Evolutionary conservation across 805 yeast genomes (phyloP), one percentile per base, ranked within the genome.

Genomic region (Saitoella complicata): DNA sequence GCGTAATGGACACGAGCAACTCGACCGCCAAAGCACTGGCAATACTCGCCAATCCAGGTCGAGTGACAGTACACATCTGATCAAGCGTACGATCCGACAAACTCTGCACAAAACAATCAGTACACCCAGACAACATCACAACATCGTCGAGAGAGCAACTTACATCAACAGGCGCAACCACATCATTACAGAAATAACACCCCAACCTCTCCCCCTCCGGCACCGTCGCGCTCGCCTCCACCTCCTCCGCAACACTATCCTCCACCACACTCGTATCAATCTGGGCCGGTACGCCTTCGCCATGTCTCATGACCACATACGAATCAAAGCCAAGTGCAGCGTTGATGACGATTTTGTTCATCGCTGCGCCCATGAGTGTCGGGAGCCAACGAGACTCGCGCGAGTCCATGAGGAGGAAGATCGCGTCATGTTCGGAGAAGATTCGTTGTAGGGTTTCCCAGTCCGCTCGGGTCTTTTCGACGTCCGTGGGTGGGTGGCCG

Each of bases 361-460:
- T 63, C 1, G 78, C 77, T 44, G 74, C 68, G 0, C 85, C 83
- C 37, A 91, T 61, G 1, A 88, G 75, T 0, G 97, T 80, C 1
- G 99, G 99, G n/a, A 91, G 67, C 99, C 99, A 91, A 51, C 99
- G 70, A 1, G 95, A 75, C 58, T 91, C 99, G 44, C 99, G 70
- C 5, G 96, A 85, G 58, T 91, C 99, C 81, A 87, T 83, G 40
- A 87, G 65, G 32, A 93, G 61, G 53, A 80, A 91, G 0, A 88
- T 58, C 0, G 71, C 80, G 60, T 91, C 98, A 58, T 85, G 88
- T 0, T 61, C 64, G 11, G 70, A 68, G 29, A 84, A 73, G 5
- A 86, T 64, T 37, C 63, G 52, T 30, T 63, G 64, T 13, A 91
- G 60, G 42, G 56, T 55, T 0, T 74, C 71, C 56, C 67, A 88